Percentiles rank a stretch among this genome's conserved stretches.
These are phyloP conservation scores for Diaporthe sp. DNA, from an alignment of 2,329 filamentous ascomycete genomes.

Conservation along the genomic window DNA sequence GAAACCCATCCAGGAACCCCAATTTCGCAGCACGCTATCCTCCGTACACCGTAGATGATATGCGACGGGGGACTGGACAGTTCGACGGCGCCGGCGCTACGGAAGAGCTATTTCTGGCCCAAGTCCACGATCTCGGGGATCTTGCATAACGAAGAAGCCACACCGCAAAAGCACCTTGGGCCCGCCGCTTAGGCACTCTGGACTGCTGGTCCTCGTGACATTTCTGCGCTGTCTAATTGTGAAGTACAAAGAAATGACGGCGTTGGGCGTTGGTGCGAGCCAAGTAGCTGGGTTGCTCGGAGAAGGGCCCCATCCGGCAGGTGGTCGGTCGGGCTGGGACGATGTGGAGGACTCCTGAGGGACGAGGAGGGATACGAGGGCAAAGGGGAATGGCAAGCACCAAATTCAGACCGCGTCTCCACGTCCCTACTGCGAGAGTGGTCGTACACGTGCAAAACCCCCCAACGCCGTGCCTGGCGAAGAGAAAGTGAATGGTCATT, in stretches of 20 bases:
- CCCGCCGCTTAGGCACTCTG: not conserved
- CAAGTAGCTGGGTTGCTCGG: constrained; percentile 27
- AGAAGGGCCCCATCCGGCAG: constrained; percentile 22
- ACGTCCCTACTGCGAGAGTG: not conserved
- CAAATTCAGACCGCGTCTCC: not conserved
- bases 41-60: not conserved
- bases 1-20: constrained; percentile 22
- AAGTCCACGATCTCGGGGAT: constrained; percentile 14
- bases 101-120: constrained; percentile 21
- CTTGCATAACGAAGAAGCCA: constrained; percentile 15
- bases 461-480: not conserved
- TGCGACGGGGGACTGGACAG: not conserved
- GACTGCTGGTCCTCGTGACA: not conserved
- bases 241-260: not conserved
- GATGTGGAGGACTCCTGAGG: not conserved
- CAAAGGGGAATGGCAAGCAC: not conserved
- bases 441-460: not conserved
- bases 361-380: constrained; percentile 24
- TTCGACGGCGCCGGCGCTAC: constrained; percentile 26
- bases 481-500: not conserved
- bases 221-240: not conserved
- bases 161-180: not conserved
- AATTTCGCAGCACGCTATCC: not conserved
- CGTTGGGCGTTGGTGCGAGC: constrained; percentile 1
- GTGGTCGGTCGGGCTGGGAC: constrained; percentile 12